Conservation (phyloP, 768 basidiomycete species). For the Nidula microcarpa region DNA sequence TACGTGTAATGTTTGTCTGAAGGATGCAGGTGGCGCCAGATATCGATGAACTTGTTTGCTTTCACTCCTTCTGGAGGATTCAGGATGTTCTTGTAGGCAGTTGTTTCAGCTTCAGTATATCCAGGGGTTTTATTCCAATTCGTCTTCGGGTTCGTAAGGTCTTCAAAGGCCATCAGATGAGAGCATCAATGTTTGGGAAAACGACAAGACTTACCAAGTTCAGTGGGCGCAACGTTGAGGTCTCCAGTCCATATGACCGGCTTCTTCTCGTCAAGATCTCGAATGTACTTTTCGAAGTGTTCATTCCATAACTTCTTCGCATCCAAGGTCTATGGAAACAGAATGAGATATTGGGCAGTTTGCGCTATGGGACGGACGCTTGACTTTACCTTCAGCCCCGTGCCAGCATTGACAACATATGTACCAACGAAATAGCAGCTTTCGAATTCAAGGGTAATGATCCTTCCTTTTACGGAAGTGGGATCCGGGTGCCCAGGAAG, state of each 20-base stretch:
- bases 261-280: slow-evolving; percentile 70
- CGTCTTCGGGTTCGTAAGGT: slow-evolving; percentile 61
- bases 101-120: slow-evolving; percentile 80
- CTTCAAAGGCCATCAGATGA: slow-evolving; percentile 25
- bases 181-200: not conserved
- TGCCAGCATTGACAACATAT: slow-evolving; percentile 84
- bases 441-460: slow-evolving; percentile 79
- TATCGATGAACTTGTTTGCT: slow-evolving; percentile 61
- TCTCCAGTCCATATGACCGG: slow-evolving; percentile 90
- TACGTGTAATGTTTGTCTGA: slow-evolving; percentile 76
- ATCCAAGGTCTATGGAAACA: slow-evolving; percentile 57
- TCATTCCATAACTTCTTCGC: slow-evolving; percentile 77
- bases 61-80: slow-evolving; percentile 39
- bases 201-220: slow-evolving; percentile 41
- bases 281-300: slow-evolving; percentile 73
- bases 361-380: too few relatives aligned
- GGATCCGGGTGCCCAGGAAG: slow-evolving; percentile 78
- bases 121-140: slow-evolving; percentile 91
- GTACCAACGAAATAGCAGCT: slow-evolving; percentile 70
- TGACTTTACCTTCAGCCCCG: slow-evolving; percentile 58
- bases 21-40: slow-evolving; percentile 76
- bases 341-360: too few relatives aligned
- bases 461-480: slow-evolving; percentile 64
- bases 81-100: slow-evolving; percentile 68
- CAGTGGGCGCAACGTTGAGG: slow-evolving; percentile 82